Percentiles rank a stretch among this genome's conserved stretches.
phyloP scores from a whole-genome alignment of 768 basidiomycete species.

The Russula sp. region DNA sequence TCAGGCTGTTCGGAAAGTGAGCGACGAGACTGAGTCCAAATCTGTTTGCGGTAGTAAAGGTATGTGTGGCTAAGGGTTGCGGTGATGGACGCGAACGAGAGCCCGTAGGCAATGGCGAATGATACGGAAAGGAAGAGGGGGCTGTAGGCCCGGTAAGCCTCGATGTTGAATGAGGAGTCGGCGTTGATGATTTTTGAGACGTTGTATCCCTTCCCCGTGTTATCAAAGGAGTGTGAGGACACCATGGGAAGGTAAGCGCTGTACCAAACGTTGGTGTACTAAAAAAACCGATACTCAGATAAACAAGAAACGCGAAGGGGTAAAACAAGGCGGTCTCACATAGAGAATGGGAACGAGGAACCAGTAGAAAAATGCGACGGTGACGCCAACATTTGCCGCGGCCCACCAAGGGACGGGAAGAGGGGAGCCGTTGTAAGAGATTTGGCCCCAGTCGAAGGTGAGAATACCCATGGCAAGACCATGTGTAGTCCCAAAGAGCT shows the following conservation, averaged over 20 bases:
- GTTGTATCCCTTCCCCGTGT: conserved; percentile 56
- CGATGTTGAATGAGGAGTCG: conserved; percentile 54
- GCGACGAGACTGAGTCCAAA: conserved; percentile 66
- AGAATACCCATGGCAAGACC: conserved; percentile 59
- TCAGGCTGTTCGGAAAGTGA: conserved; percentile 78
- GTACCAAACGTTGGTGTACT: conserved; percentile 37
- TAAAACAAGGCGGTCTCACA: conserved; percentile 18
- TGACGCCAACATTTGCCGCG: conserved; percentile 61
- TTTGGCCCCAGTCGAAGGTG: conserved; percentile 81
- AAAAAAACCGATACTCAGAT: background rate
- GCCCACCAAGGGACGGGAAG: conserved; percentile 85
- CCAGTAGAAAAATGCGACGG: conserved; percentile 71
- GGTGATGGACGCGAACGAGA: conserved; percentile 79
- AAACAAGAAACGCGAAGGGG: background rate
- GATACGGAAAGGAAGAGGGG: conserved; percentile 63
- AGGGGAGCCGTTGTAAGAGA: conserved; percentile 66
- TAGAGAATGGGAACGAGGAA: conserved; percentile 61
- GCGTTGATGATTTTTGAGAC: conserved; percentile 53
- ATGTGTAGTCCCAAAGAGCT: conserved; percentile 63
- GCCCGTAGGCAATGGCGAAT: conserved; percentile 73
- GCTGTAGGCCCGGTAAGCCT: conserved; percentile 54
- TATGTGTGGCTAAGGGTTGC: conserved; percentile 68
- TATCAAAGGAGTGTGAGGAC: conserved; percentile 62
- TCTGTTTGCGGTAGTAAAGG: conserved; percentile 76
- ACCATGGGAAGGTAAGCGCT: conserved; percentile 47